Evolutionary conservation across 345 rosid species (phyloP).

Genomic region (Brassica juncea): DNA sequence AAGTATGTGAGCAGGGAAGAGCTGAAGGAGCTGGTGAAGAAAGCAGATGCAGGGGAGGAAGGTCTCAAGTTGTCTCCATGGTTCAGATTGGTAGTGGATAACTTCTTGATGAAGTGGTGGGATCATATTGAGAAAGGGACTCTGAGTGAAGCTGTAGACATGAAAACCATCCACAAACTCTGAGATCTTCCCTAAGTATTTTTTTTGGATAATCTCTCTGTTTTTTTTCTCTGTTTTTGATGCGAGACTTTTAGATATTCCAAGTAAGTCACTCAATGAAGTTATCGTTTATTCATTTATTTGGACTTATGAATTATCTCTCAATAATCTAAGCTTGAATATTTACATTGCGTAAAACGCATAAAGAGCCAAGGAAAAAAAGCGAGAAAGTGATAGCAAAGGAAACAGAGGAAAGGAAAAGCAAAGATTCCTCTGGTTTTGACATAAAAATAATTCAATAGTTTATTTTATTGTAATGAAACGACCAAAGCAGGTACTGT

Average conservation of each 20-base stretch:
- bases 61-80: conserved; percentile 89
- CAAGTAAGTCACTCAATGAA: not conserved
- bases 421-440: conserved; percentile 29
- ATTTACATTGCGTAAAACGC: not conserved
- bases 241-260: not conserved
- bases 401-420: conserved; percentile 17
- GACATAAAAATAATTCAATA: not conserved
- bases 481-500: conserved; percentile 2
- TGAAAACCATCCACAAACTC: conserved; percentile 81
- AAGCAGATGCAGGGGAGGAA: conserved; percentile 90
- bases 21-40: conserved; percentile 82
- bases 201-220: conserved; percentile 8
- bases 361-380: not conserved
- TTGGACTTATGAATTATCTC: not conserved
- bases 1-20: conserved; percentile 79
- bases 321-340: not conserved
- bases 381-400: not conserved
- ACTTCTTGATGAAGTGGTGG: conserved; percentile 87
- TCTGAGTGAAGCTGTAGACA: conserved; percentile 67
- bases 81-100: conserved; percentile 44
- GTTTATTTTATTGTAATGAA: conserved; percentile 7
- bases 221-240: not conserved
- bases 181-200: not conserved
- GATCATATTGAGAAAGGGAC: conserved; percentile 78
- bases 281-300: not conserved